Evolutionary conservation across 306 rosid genomes (phyloP), one percentile per base, ranked within the genome.

Genomic region (Clitoria ternatea): DNA sequence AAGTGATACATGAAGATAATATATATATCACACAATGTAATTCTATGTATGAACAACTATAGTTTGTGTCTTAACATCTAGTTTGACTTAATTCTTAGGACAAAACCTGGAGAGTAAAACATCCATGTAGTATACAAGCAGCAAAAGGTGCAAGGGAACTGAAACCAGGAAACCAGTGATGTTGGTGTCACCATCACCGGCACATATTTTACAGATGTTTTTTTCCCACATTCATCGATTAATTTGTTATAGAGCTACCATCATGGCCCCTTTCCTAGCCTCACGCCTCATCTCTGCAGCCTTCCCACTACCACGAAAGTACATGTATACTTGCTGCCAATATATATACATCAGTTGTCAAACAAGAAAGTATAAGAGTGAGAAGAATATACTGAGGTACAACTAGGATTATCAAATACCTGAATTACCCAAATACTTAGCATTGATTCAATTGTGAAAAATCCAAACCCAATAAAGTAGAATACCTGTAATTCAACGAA

Each of bases 291-390:
- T 79, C 11, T 82, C 85, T 1, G 87, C 81, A 65, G 93, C 89
- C 79, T 91, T 91, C 33, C 97, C 99, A 36, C 91, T 95, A 42
- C 97, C 96, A 18, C 97, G 92, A 79, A 95, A 95, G 72, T 91
- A 91, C 84, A 83, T 77, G 83, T 89, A 87, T 56, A 95, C 99
- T 95, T 91, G 85, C 99, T 95, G 97, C 91, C n/a, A n/a, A n/a
- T n/a, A 82, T 68, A 39, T 57, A 48, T 39, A 55, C 26, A 40
- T 12, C 52, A 76, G 43, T 48, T 30, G 8, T 81, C 50, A 61
- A 55, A 74, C 15, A 61, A 60, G 43, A 45, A 74, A 69, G 18
- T 30, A n/a, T 7, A 50, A 39, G 30, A 40, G 32, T 27, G 20
- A 48, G 22, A 15, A 69, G 23, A 68, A 65, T 67, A 63, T 69